These are phyloP conservation scores for Suhomyces ambrosiae DNA, from an alignment of 1,139 yeast genomes.

Conservation along the genomic window DNA sequence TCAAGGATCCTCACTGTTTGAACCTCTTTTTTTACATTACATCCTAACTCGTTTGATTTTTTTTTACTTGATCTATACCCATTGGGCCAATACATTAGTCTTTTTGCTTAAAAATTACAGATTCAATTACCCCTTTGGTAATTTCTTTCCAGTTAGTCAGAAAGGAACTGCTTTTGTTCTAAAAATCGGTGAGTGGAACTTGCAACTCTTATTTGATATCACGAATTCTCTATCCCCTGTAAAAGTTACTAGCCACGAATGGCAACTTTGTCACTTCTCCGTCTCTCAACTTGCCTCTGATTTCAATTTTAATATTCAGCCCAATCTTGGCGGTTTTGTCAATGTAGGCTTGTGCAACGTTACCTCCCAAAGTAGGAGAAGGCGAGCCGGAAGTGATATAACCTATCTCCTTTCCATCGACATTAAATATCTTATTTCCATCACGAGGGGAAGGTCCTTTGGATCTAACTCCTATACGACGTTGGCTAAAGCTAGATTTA, in stretches of 20 bases:
- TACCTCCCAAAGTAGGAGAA: conserved; percentile 83
- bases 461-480: conserved; percentile 74
- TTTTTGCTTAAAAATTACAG: no score
- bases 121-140: no score
- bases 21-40: no score
- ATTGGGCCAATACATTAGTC: no score
- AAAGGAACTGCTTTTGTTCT: no score
- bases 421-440: conserved; percentile 63
- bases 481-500: conserved; percentile 56
- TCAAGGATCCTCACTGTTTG: no score
- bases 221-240: conserved; percentile 44
- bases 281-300: conserved; percentile 80
- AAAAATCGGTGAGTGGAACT: no score
- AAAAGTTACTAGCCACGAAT: conserved; percentile 73
- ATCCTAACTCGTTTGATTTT: no score
- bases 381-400: conserved; percentile 86
- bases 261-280: conserved; percentile 82
- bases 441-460: conserved; percentile 94
- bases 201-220: no score
- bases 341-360: conserved; percentile 90
- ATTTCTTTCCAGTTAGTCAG: no score
- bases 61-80: no score
- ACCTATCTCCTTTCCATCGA: conserved; percentile 60
- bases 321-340: conserved; percentile 79
- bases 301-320: conserved; percentile 69